Evolutionary conservation across 2,329 filamentous ascomycete genomes (phyloP).

Genomic region (Botrytis tulipae): DNA sequence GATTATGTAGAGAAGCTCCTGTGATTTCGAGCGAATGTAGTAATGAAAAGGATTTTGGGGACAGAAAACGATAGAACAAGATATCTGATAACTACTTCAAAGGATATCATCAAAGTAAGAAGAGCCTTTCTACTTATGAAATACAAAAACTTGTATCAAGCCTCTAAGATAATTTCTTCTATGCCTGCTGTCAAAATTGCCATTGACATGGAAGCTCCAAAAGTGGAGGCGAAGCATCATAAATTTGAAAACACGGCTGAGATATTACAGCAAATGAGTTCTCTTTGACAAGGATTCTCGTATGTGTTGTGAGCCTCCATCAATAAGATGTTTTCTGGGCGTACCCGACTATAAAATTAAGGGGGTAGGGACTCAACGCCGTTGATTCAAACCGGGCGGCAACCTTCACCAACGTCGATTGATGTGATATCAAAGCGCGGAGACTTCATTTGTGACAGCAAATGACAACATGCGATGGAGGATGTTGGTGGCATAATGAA

Average conservation of each 20-base stretch:
- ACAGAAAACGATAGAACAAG: not conserved
- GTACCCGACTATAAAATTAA: conserved; percentile 3
- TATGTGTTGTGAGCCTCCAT: not conserved
- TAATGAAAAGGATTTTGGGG: not conserved
- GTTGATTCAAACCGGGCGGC: not conserved
- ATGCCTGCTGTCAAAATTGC: not conserved
- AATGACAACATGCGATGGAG: not conserved
- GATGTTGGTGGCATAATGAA: not conserved
- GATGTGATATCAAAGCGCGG: not conserved
- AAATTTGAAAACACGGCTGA: conserved; percentile 13
- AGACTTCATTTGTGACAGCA: not conserved
- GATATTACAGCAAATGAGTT: not conserved
- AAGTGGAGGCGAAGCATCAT: conserved; percentile 15
- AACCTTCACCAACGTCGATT: not conserved
- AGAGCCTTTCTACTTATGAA: not conserved
- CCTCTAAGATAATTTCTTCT: not conserved
- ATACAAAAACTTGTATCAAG: not conserved
- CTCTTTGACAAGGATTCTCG: not conserved
- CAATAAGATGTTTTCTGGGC: not conserved
- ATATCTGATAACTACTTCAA: not conserved
- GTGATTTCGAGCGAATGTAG: not conserved
- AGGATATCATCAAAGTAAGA: not conserved
- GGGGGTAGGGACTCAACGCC: not conserved
- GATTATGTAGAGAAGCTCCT: not conserved
- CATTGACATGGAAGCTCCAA: not conserved